Evolutionary conservation across 768 basidiomycete genomes (phyloP).

Genomic region (Rubroboletus pulcherrimus): DNA sequence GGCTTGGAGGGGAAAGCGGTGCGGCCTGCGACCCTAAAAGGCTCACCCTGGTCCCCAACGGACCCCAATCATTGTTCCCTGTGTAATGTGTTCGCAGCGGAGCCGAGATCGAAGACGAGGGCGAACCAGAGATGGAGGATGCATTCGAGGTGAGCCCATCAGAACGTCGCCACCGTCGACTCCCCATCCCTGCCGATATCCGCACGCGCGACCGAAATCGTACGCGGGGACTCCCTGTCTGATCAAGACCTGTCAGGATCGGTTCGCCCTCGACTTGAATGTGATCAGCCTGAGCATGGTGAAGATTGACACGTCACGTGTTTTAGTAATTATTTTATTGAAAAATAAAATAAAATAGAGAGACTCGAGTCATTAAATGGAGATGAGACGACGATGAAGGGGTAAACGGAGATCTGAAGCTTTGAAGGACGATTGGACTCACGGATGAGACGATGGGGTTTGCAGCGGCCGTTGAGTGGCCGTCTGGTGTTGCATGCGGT

Average conservation of each 20-base stretch:
- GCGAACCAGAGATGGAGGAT: slow-evolving; percentile 55
- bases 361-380: background rate
- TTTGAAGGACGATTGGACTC: slow-evolving; percentile 4
- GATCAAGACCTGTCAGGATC: slow-evolving; percentile 6
- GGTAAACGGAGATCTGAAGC: background rate
- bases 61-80: slow-evolving; percentile 53
- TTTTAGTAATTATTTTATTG: background rate
- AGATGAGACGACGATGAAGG: background rate
- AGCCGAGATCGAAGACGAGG: slow-evolving; percentile 78
- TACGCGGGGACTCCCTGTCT: slow-evolving; percentile 34
- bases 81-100: slow-evolving; percentile 64
- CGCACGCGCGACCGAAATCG: slow-evolving; percentile 75
- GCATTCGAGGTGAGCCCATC: slow-evolving; percentile 23
- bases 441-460: slow-evolving; percentile 5
- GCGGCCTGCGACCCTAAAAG: slow-evolving; percentile 17
- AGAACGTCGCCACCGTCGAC: slow-evolving; percentile 39
- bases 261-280: slow-evolving; percentile 14
- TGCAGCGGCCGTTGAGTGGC: background rate
- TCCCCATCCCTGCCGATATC: slow-evolving; percentile 62
- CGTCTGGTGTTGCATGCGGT: background rate
- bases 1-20: background rate
- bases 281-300: slow-evolving; percentile 1
- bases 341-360: background rate
- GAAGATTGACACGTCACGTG: background rate
- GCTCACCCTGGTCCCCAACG: slow-evolving; percentile 56